Percentiles rank a stretch among this genome's conserved stretches.
phyloP scores from a whole-genome alignment of 2,329 filamentous ascomycete species.

The Claviceps africana region DNA sequence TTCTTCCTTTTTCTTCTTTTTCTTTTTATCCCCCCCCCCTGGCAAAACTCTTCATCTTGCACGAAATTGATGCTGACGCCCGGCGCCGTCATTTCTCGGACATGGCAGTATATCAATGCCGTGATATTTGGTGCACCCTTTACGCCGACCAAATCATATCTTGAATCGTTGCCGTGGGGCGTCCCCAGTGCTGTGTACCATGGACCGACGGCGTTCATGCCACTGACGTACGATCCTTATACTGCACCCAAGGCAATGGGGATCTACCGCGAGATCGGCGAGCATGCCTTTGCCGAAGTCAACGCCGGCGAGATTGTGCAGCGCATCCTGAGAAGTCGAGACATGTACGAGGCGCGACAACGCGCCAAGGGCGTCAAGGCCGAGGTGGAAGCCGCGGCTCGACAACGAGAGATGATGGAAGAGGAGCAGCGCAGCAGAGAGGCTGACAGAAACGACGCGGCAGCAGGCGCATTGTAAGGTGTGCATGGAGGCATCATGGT shows the following conservation, averaged over 20 bases:
- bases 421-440: conserved; percentile 40
- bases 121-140: conserved; percentile 87
- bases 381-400: conserved; percentile 53
- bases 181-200: conserved; percentile 78
- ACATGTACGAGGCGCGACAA: conserved; percentile 84
- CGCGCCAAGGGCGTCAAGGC: conserved; percentile 80
- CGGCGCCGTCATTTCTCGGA: too few relatives aligned
- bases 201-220: conserved; percentile 88
- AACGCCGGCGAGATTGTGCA: conserved; percentile 88
- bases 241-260: conserved; percentile 64
- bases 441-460: conserved; percentile 16
- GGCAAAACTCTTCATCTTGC: too few relatives aligned
- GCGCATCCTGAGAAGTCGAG: conserved; percentile 74
- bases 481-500: background rate
- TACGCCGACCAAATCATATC: conserved; percentile 64
- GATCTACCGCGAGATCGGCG: conserved; percentile 66
- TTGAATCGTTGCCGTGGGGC: conserved; percentile 59
- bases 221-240: conserved; percentile 67
- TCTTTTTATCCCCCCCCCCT: too few relatives aligned
- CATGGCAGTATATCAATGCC: conserved; percentile 62
- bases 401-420: conserved; percentile 47
- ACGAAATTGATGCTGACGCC: background rate
- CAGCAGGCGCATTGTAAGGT: background rate
- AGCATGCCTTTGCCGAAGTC: conserved; percentile 70
- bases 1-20: too few relatives aligned